These are phyloP conservation scores for Pecoramyces ruminantium DNA, from an alignment of 192 early-diverging fungal species.

Conservation along the genomic window DNA sequence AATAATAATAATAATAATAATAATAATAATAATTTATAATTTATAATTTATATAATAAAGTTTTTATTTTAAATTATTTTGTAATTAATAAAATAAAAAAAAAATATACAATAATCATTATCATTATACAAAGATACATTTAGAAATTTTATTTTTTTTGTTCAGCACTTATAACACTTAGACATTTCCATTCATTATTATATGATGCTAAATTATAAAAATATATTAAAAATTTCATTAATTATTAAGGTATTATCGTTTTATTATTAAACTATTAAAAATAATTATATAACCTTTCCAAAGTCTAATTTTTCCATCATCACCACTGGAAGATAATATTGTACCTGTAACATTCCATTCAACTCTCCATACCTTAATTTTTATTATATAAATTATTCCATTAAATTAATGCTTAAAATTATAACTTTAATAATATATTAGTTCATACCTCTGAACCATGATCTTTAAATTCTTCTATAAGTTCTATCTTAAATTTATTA, in stretches of 20 bases:
- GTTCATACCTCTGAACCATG: neutral
- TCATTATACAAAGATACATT: too few relatives aligned
- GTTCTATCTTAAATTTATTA: neutral
- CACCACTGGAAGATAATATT: constrained; percentile 56
- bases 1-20: too few relatives aligned
- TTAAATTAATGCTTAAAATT: too few relatives aligned
- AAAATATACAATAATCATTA: too few relatives aligned
- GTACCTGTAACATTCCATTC: constrained; percentile 80
- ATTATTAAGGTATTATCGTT: too few relatives aligned
- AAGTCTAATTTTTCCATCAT: constrained; percentile 62
- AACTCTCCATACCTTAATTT: constrained; percentile 54
- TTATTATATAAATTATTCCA: neutral
- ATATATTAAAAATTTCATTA: too few relatives aligned
- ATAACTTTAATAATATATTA: too few relatives aligned
- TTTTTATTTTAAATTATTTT: too few relatives aligned
- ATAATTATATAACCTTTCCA: constrained; percentile 70
- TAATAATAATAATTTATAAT: too few relatives aligned
- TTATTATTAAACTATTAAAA: too few relatives aligned
- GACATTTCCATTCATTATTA: constrained; percentile 37
- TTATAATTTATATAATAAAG: too few relatives aligned
- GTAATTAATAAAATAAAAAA: too few relatives aligned
- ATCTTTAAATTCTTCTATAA: neutral
- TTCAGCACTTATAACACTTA: constrained; percentile 38
- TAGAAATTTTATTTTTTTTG: constrained; percentile 3
- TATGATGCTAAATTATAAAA: constrained; percentile 12